Conservation (phyloP, 768 basidiomycete species). For the Podaxis carcinomalis region DNA sequence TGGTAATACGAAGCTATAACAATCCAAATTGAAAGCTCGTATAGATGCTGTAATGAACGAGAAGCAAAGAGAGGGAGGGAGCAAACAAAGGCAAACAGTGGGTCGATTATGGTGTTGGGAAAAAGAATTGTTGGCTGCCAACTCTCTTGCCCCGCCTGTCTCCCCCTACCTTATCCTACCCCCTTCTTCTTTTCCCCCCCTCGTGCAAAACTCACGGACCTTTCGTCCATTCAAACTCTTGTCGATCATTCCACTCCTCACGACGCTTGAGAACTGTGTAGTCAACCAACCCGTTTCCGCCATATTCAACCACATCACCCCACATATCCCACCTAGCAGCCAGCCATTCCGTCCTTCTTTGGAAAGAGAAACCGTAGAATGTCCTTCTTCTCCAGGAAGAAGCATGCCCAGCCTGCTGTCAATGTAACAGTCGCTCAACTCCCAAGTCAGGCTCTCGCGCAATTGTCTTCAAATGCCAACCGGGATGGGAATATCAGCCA, state of each 20-base stretch:
- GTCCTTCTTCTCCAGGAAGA: slow-evolving; percentile 93
- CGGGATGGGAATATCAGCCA: slow-evolving; percentile 24
- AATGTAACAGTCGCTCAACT: slow-evolving; percentile 58
- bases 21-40: background rate
- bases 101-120: slow-evolving; percentile 12
- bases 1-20: background rate
- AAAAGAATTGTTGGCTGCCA: slow-evolving; percentile 6
- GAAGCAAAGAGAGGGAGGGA: background rate
- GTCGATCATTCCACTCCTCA: slow-evolving; percentile 1
- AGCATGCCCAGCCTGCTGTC: slow-evolving; percentile 43
- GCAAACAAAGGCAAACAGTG: slow-evolving; percentile 1
- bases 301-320: slow-evolving; percentile 5
- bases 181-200: background rate
- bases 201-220: slow-evolving; percentile 2
- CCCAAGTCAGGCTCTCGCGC: slow-evolving; percentile 65
- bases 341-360: slow-evolving; percentile 70
- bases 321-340: slow-evolving; percentile 16
- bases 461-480: slow-evolving; percentile 34
- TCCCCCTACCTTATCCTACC: background rate
- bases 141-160: slow-evolving; percentile 7
- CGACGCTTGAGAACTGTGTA: background rate
- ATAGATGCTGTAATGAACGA: background rate
- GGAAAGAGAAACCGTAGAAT: slow-evolving; percentile 61
- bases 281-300: background rate
- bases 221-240: slow-evolving; percentile 8